phyloP scores from a whole-genome alignment of 768 basidiomycete genomes.

The Russula olivacea region DNA sequence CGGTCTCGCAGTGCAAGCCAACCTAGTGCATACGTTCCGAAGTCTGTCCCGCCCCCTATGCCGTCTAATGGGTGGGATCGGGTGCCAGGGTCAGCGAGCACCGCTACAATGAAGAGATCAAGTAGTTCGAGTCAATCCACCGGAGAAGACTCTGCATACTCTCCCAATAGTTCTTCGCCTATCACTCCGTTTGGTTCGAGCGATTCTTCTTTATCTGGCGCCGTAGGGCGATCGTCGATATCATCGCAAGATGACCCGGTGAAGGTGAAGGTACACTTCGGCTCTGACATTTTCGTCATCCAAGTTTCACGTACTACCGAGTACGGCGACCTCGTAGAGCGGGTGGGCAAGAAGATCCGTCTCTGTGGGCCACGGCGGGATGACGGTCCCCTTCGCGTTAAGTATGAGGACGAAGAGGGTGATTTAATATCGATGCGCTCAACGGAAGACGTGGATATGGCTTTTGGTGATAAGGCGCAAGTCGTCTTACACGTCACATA shows the following conservation, averaged over 20 bases:
- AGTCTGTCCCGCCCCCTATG: conserved; percentile 51
- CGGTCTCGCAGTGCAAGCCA: conserved; percentile 79
- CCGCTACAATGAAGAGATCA: conserved; percentile 56
- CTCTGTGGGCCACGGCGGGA: conserved; percentile 79
- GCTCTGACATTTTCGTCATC: conserved; percentile 93
- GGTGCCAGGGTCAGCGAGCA: conserved; percentile 36
- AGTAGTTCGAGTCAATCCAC: conserved; percentile 84
- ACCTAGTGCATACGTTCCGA: conserved; percentile 62
- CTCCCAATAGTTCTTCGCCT: conserved; percentile 79
- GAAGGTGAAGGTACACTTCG: conserved; percentile 91
- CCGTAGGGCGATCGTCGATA: conserved; percentile 42
- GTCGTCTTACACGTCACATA: conserved; percentile 77
- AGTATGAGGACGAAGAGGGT: conserved; percentile 89
- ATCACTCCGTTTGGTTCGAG: conserved; percentile 88
- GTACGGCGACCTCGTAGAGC: conserved; percentile 79
- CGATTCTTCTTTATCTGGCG: conserved; percentile 66
- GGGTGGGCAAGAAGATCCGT: conserved; percentile 88
- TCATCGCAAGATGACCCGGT: conserved; percentile 58
- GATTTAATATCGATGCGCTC: conserved; percentile 84
- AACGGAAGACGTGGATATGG: conserved; percentile 92
- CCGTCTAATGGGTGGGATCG: conserved; percentile 45
- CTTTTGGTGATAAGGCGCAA: conserved; percentile 84
- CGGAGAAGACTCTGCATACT: conserved; percentile 75
- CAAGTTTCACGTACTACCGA: conserved; percentile 77
- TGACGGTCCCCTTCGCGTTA: conserved; percentile 76